Conservation (phyloP, 1,284 basidiomycete genomes). For the Phenoliferia sp. region DNA sequence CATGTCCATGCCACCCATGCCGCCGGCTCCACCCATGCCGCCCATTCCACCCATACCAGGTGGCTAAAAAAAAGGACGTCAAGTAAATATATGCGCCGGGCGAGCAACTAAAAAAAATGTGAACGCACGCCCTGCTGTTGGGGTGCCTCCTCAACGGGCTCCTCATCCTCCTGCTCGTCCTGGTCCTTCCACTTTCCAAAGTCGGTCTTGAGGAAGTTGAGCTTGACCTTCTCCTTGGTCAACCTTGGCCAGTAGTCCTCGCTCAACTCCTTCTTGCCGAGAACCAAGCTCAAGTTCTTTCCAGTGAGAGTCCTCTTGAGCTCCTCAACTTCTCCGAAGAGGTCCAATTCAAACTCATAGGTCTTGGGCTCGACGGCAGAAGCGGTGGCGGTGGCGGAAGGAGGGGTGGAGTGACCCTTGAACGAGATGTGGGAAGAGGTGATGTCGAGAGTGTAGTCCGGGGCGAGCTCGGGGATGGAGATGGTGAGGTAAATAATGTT, state of each 20-base stretch:
- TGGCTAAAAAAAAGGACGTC: background rate
- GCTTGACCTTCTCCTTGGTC: slow-evolving; percentile 79
- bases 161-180: slow-evolving; percentile 78
- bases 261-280: slow-evolving; percentile 73
- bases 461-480: slow-evolving; percentile 29
- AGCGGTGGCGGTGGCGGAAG: slow-evolving; percentile 20
- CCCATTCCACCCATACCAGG: slow-evolving; percentile 46
- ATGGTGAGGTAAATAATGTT: slow-evolving; percentile 33
- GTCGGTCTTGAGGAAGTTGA: slow-evolving; percentile 67
- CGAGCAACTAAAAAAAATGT: too few species aligned
- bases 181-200: slow-evolving; percentile 73
- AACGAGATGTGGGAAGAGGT: background rate
- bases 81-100: too few species aligned
- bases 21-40: slow-evolving; percentile 45
- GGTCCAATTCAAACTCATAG: slow-evolving; percentile 28
- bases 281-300: slow-evolving; percentile 57
- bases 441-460: slow-evolving; percentile 20
- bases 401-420: slow-evolving; percentile 15
- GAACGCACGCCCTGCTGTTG: slow-evolving; percentile 10
- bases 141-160: slow-evolving; percentile 40
- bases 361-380: slow-evolving; percentile 22
- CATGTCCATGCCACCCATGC: slow-evolving; percentile 43
- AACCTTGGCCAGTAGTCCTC: slow-evolving; percentile 83
- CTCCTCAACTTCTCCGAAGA: slow-evolving; percentile 30
- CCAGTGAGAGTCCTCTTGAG: slow-evolving; percentile 24